These are phyloP conservation scores for Aphanomyces astaci DNA, from an alignment of 352 stramenopile species.

Conservation along the genomic window DNA sequence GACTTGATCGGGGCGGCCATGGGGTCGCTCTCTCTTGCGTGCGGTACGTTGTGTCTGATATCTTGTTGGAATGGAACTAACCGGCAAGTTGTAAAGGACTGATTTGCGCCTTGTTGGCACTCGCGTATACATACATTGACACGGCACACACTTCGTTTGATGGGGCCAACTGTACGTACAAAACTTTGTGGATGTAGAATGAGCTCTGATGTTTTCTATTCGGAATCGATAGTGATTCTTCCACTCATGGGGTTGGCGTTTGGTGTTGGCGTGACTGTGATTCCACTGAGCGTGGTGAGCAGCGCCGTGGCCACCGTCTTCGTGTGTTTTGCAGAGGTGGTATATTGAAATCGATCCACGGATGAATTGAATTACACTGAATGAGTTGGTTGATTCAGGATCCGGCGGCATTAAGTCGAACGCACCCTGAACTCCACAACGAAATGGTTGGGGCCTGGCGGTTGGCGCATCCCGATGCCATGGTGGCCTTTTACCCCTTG, in stretches of 20 bases:
- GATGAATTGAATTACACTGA: too few species aligned
- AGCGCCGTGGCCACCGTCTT: slow-evolving; percentile 67
- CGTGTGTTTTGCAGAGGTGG: slow-evolving; percentile 65
- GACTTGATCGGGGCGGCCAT: slow-evolving; percentile 59
- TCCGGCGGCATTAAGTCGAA: background rate
- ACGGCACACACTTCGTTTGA: slow-evolving; percentile 26
- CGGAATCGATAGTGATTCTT: background rate
- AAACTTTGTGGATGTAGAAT: too few species aligned
- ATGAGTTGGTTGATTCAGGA: background rate
- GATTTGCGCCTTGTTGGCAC: background rate
- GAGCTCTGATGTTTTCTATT: background rate
- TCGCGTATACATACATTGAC: background rate
- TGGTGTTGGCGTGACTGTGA: background rate
- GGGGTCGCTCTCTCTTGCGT: slow-evolving; percentile 45
- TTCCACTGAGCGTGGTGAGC: slow-evolving; percentile 41
- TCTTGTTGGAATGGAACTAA: background rate
- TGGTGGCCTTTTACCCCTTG: background rate
- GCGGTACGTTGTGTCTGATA: slow-evolving; percentile 22
- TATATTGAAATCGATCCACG: too few species aligned
- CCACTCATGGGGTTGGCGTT: background rate
- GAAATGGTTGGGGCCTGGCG: background rate
- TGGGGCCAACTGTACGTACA: slow-evolving; percentile 27
- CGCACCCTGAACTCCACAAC: background rate
- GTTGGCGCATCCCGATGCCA: background rate
- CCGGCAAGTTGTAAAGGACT: background rate